phyloP scores from a whole-genome alignment of 2,329 filamentous ascomycete genomes.

The Xylaria digitata region DNA sequence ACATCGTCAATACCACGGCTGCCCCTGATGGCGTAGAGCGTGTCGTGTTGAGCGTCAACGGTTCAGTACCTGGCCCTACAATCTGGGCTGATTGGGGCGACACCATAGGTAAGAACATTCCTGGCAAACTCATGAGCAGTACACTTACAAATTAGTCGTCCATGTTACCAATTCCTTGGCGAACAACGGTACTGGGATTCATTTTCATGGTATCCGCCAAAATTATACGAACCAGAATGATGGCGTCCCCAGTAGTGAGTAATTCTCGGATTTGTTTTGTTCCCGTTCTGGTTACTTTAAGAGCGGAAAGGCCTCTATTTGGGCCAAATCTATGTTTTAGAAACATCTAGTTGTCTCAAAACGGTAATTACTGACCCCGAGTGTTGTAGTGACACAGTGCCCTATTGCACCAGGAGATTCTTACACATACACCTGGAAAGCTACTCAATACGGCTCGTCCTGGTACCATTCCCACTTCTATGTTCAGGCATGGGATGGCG shows the following conservation, averaged over 20 bases:
- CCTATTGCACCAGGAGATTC: conserved; percentile 62
- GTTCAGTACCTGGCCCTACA: conserved; percentile 46
- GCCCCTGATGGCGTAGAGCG: conserved; percentile 55
- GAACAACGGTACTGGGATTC: conserved; percentile 70
- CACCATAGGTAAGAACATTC: conserved; percentile 50
- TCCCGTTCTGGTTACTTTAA: too few relatives aligned
- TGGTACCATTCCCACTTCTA: conserved; percentile 72
- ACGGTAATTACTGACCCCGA: too few relatives aligned
- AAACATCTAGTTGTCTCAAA: too few relatives aligned
- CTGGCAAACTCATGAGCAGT: not conserved
- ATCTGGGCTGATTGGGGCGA: conserved; percentile 63
- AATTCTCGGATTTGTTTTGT: too few relatives aligned
- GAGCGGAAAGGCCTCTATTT: too few relatives aligned
- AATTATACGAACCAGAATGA: conserved; percentile 65
- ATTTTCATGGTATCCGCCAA: conserved; percentile 73
- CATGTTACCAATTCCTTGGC: conserved; percentile 63
- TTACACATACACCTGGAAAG: conserved; percentile 68
- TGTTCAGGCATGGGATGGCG: conserved; percentile 57
- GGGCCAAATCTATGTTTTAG: too few relatives aligned
- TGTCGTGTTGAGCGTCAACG: conserved; percentile 56
- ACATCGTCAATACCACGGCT: conserved; percentile 49
- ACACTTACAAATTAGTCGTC: conserved; percentile 47
- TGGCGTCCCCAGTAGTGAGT: conserved; percentile 63
- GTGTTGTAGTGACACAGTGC: conserved; percentile 65
- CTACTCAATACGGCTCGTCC: conserved; percentile 64